Conservation (phyloP, 257 asterid species). For the Ballota nigra region DNA sequence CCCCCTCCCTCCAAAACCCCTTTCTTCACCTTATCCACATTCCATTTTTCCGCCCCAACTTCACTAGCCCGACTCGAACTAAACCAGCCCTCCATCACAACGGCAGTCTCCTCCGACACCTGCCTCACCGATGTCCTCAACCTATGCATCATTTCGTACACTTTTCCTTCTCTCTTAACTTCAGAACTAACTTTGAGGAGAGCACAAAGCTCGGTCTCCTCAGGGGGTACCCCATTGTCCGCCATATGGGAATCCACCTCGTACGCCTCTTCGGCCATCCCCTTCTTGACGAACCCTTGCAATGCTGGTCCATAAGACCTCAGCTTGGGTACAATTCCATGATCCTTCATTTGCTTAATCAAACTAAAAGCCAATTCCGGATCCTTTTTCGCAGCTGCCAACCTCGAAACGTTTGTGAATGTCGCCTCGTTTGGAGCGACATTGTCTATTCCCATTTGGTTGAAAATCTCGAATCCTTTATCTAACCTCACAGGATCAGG, state of each 20-base stretch:
- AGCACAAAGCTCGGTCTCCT: constrained; percentile 84
- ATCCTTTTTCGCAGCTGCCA: constrained; percentile 84
- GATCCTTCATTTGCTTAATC: constrained; percentile 71
- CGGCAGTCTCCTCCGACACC: constrained; percentile 78
- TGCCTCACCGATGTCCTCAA: constrained; percentile 81
- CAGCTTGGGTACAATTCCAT: constrained; percentile 63
- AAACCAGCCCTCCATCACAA: constrained; percentile 72
- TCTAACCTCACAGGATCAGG: constrained; percentile 37
- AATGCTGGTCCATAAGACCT: constrained; percentile 94
- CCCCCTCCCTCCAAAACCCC: constrained; percentile 91
- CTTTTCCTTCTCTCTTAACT: constrained; percentile 56
- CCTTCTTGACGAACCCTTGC: constrained; percentile 68
- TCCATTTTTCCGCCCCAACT: constrained; percentile 73
- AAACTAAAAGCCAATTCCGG: constrained; percentile 78
- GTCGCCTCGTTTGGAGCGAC: constrained; percentile 89
- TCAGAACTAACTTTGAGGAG: constrained; percentile 65
- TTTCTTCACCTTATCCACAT: constrained; percentile 56
- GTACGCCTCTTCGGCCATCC: constrained; percentile 72
- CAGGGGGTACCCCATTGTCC: constrained; percentile 61
- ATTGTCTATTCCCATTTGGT: constrained; percentile 59
- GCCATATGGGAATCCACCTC: constrained; percentile 84
- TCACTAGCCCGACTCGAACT: constrained; percentile 52
- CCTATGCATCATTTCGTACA: constrained; percentile 88
- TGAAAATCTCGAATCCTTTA: constrained; percentile 75
- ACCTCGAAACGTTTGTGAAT: constrained; percentile 81